Evolutionary conservation across 139 green algal species (phyloP), one percentile per base, ranked within the genome.

Genomic region (Edaphochlamys debaryana): DNA sequence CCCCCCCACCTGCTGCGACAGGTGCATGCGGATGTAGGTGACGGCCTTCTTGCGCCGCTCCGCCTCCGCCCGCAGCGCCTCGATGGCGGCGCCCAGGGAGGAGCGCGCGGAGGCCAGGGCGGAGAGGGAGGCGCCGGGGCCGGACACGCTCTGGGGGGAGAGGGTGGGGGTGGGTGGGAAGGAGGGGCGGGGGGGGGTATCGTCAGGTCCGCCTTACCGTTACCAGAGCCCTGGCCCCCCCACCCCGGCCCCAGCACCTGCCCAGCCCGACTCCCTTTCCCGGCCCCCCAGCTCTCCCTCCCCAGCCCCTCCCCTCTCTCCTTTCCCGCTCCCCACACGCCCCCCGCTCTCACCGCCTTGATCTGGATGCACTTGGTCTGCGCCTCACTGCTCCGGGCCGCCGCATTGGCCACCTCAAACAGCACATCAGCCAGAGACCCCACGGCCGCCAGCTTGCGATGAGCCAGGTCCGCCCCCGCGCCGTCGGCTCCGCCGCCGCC

Each of bases 31-130:
- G 48, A 89, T 79, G 41, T 84, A 74, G 30, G 80, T 68, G 4
- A 89, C 52, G 13, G 86, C 86, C 40, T 84, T 84, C 37, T 85
- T 75, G 23, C 86, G 80, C 34, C 73, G 72, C 54, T 82, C 45
- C 11, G 60, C 37, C 69, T 89, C 86, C 23, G 62, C 48, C 75
- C 79, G 76, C 50, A 89, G 68, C 38, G 74, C 71, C 38, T 68
- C 58, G 4, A 70, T 29, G 11, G 70, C 79, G 2, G 74, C 62
- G 36, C 23, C 72, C 25, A 89, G 67, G 32, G 69, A 72, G 74
- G 23, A 60, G 68, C 69, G 58, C 4, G 74, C 70, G 23, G 68
- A 11, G 4, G 60, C 64, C 29, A 87, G 40, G 38, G 84, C 86
- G 11, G 80, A 30, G 25, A 87, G 52, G 20, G 67, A 50, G 4